Evolutionary conservation across 495 filamentous ascomycete genomes (phyloP).

Genomic region (Aspergillus bertholletiae): DNA sequence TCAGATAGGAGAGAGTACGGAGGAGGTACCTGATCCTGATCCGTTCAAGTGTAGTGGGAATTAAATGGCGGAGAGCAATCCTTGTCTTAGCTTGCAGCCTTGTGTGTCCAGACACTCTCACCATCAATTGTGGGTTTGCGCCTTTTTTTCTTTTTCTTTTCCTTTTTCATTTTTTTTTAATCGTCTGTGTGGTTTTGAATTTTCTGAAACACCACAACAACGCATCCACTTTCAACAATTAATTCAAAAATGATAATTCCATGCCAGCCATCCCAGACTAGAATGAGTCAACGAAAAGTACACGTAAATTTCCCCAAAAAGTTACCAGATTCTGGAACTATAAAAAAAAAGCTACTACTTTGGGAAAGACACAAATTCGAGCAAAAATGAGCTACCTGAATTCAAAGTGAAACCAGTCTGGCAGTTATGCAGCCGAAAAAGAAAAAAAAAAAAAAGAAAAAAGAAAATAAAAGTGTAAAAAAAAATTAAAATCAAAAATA

Average conservation of each 20-base stretch:
- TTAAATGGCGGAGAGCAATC: constrained; percentile 15
- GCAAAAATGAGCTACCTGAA: neutral
- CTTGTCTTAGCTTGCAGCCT: constrained; percentile 16
- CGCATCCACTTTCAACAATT: neutral
- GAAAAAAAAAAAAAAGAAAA: neutral
- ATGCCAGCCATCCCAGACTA: neutral
- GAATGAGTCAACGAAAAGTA: too few species aligned
- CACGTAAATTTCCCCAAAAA: too few species aligned
- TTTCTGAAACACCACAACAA: neutral
- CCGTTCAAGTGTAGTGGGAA: neutral
- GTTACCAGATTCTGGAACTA: neutral
- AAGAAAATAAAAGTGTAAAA: neutral
- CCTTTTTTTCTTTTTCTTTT: constrained; percentile 5
- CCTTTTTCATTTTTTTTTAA: neutral
- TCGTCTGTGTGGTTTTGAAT: neutral
- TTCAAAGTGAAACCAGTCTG: neutral
- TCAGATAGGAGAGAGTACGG: neutral
- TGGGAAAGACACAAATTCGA: too few species aligned
- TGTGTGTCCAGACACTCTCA: constrained; percentile 1
- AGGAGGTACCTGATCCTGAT: neutral
- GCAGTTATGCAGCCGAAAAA: too few species aligned
- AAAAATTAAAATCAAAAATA: neutral
- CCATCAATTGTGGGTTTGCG: neutral
- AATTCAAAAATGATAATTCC: neutral
- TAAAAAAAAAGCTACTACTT: neutral